Conservation (phyloP, 2,329 filamentous ascomycete species). For the Escovopsis sp. region DNA sequence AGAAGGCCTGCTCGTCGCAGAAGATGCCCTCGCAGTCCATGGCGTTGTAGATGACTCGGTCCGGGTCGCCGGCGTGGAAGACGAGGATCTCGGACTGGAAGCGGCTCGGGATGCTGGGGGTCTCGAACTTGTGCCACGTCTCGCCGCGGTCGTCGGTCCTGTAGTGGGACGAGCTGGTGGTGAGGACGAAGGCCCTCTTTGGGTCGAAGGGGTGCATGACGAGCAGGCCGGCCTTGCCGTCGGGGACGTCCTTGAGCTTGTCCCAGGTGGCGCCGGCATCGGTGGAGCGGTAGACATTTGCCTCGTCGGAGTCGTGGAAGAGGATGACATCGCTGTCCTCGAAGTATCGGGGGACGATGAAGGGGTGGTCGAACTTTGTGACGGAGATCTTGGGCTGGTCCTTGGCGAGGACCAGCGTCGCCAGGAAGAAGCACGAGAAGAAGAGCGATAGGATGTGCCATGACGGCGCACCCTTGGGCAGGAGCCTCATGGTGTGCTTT, state of each 20-base stretch:
- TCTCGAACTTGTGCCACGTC: conserved; percentile 63
- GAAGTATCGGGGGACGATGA: conserved; percentile 71
- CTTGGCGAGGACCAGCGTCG: conserved; percentile 34
- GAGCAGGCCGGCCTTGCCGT: conserved; percentile 47
- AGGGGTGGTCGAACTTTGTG: conserved; percentile 51
- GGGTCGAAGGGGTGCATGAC: conserved; percentile 67
- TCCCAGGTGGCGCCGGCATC: conserved; percentile 73
- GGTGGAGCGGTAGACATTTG: conserved; percentile 59
- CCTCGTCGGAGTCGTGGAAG: conserved; percentile 50
- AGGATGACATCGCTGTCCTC: conserved; percentile 74
- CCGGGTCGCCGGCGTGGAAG: conserved; percentile 73
- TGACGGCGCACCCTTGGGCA: conserved; percentile 32
- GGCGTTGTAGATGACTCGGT: conserved; percentile 75
- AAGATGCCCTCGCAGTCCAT: conserved; percentile 51
- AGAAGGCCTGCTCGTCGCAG: conserved; percentile 50
- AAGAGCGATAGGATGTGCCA: conserved; percentile 39
- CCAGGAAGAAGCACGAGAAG: conserved; percentile 12
- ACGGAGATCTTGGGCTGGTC: conserved; percentile 51
- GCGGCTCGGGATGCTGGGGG: conserved; percentile 40
- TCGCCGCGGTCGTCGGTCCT: conserved; percentile 72
- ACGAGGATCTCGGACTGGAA: conserved; percentile 39
- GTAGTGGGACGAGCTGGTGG: conserved; percentile 57
- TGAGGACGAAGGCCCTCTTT: conserved; percentile 67
- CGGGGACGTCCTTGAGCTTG: conserved; percentile 46
- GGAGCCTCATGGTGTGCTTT: conserved; percentile 39